Base-by-base conservation (phyloP, 176 grass and related monocot species). In the Echinochloa phyllopogon region DNA sequence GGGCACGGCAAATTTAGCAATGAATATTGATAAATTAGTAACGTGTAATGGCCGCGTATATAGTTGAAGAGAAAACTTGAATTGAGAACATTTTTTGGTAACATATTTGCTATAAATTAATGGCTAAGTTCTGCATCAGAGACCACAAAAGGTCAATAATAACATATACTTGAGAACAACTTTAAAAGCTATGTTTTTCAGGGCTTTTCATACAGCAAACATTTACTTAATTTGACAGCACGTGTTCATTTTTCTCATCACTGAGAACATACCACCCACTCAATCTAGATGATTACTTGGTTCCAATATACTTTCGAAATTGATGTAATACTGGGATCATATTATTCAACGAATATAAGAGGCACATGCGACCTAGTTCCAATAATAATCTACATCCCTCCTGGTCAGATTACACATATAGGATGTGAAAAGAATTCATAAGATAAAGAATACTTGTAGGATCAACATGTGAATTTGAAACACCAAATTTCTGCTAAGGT, bases 401-500 rank as follows among this genome's bases (percentile, higher is more conserved):
- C 37, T 59, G 16, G 16, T 27, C 45, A 48, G 18, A 63, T 38
- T 21, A 56, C 21, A 83, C 41, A 83, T 45, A 33, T 38, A 48
- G 23, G 24, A 83, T 10, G 41, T 73, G 44, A 62, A 83, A 18
- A 8, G 13, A 59, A 72, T 58, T 8, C 18, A 47, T 37, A n/a
- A 59, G 25, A 33, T 60, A 60, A 37, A 25, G 8, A 83, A 52
- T 15, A 52, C 40, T 41, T 1, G 6, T 44, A 81, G 79, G 37
- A 40, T n/a, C n/a, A 84, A 49, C 57, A 51, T 41, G 48, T 84
- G 43, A 64, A 42, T 27, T 69, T 52, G 33, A 16, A 65, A 42
- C 33, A 53, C 12, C 18, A 13, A 84, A 38, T 53, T 55, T 84
- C 10, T 51, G 44, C n/a, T 69, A 85, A 47, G 62, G 12, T 66